phyloP scores from a whole-genome alignment of 495 filamentous ascomycete genomes.

The Lophiostoma macrostomum region DNA sequence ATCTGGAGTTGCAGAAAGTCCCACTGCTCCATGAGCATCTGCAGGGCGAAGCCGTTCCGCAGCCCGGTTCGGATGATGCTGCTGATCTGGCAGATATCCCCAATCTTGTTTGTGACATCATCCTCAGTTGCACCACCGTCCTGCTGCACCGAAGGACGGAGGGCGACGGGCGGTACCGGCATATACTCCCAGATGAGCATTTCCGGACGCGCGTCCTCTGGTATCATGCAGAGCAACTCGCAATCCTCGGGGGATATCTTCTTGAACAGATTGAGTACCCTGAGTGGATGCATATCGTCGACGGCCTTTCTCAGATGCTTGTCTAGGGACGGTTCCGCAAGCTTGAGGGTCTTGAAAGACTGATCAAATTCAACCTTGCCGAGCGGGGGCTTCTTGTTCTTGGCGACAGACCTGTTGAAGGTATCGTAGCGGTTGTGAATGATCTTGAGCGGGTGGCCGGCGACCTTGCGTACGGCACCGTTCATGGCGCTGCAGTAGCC shows the following conservation, averaged over 20 bases:
- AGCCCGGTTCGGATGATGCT: conserved; percentile 75
- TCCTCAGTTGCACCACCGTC: conserved; percentile 91
- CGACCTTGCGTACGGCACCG: conserved; percentile 82
- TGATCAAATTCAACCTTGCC: conserved; percentile 79
- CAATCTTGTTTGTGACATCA: conserved; percentile 89
- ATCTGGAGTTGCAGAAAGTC: conserved; percentile 92
- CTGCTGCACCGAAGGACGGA: conserved; percentile 88
- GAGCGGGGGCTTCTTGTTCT: conserved; percentile 73
- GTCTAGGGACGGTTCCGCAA: conserved; percentile 74
- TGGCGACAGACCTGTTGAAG: conserved; percentile 80
- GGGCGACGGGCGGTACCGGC: conserved; percentile 87
- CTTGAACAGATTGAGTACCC: conserved; percentile 86
- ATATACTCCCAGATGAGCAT: conserved; percentile 98
- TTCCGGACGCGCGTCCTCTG: conserved; percentile 82
- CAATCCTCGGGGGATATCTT: conserved; percentile 81
- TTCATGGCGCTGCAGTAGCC: conserved; percentile 74
- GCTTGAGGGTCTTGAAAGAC: conserved; percentile 74
- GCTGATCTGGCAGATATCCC: conserved; percentile 89
- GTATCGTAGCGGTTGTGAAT: conserved; percentile 88
- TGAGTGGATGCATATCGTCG: conserved; percentile 89
- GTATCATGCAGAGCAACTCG: conserved; percentile 84
- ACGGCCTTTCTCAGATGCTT: conserved; percentile 85
- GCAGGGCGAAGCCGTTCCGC: conserved; percentile 73
- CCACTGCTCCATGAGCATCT: conserved; percentile 97
- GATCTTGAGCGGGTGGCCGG: conserved; percentile 75